Conservation (phyloP, 257 asterid genomes). For the Salvia rosmarinus region DNA sequence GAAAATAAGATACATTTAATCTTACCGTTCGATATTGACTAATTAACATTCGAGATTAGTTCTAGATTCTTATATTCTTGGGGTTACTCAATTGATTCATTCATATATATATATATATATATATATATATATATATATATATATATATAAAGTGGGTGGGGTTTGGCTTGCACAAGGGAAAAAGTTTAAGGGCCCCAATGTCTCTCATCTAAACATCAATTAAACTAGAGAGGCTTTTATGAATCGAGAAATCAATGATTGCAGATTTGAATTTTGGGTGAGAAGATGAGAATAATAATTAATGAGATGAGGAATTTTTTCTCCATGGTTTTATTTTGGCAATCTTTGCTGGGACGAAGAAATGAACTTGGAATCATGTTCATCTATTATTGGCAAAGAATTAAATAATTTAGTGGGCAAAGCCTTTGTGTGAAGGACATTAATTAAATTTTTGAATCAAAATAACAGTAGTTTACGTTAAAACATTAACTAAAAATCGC, state of each 20-base stretch:
- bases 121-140: slow-evolving; percentile 39
- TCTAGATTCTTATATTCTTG: too few relatives aligned
- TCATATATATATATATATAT: too few relatives aligned
- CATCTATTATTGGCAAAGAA: slow-evolving; percentile 42
- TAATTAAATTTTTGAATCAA: too few relatives aligned
- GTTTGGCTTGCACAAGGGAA: slow-evolving; percentile 58
- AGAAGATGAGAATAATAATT: background rate
- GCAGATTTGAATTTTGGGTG: slow-evolving; percentile 43
- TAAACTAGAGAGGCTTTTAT: slow-evolving; percentile 46
- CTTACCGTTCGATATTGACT: too few relatives aligned
- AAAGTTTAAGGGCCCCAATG: slow-evolving; percentile 57
- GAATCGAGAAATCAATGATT: slow-evolving; percentile 50
- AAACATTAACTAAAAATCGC: too few relatives aligned
- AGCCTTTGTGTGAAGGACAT: slow-evolving; percentile 9
- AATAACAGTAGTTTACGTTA: too few relatives aligned
- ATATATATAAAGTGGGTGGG: slow-evolving; percentile 53
- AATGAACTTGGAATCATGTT: slow-evolving; percentile 27
- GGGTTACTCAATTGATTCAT: too few relatives aligned
- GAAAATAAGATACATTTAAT: too few relatives aligned
- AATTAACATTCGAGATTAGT: too few relatives aligned
- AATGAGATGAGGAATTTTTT: background rate
- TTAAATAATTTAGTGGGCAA: slow-evolving; percentile 14
- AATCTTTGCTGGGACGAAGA: slow-evolving; percentile 34
- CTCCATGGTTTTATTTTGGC: slow-evolving; percentile 17
- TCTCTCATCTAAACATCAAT: slow-evolving; percentile 59